A percentile compares a stretch with the other conserved stretches of the same genome.
Conservation (phyloP, 176 grass and related monocot genomes). For the Elaeis guineensis region DNA sequence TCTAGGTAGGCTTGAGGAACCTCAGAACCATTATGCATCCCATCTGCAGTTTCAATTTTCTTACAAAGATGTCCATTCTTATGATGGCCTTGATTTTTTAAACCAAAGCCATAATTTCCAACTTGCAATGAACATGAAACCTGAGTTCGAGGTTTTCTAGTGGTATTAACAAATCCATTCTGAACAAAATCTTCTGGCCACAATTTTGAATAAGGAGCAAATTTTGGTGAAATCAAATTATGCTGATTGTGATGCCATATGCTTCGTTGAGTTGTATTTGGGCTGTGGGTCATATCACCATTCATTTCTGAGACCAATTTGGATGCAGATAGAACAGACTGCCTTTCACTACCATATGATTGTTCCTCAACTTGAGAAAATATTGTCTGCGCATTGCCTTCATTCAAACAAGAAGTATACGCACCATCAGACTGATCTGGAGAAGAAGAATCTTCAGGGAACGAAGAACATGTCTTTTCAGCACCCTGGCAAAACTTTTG, state of each 20-base stretch:
- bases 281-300: constrained; percentile 32
- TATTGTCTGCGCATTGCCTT: constrained; percentile 16
- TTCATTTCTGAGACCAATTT: constrained; percentile 54
- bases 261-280: constrained; percentile 62
- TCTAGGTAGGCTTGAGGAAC: constrained; percentile 31
- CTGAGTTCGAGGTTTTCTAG: constrained; percentile 50
- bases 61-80: constrained; percentile 43
- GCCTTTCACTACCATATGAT: constrained; percentile 26
- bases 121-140: constrained; percentile 45
- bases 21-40: constrained; percentile 36
- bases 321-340: constrained; percentile 22
- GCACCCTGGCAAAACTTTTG: constrained; percentile 20
- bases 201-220: constrained; percentile 57
- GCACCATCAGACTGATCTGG: constrained; percentile 20
- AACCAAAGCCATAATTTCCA: constrained; percentile 35
- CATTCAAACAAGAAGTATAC: constrained; percentile 12
- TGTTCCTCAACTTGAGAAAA: constrained; percentile 22
- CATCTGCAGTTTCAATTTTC: constrained; percentile 32
- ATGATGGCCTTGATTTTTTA: constrained; percentile 43
- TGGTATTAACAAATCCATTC: constrained; percentile 33
- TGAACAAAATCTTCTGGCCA: constrained; percentile 31
- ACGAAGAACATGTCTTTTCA: constrained; percentile 18
- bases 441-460: constrained; percentile 16
- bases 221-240: constrained; percentile 60
- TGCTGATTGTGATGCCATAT: constrained; percentile 52